Base-by-base conservation (phyloP, 2,329 filamentous ascomycete species). In the Verticillium nonalfalfae region DNA sequence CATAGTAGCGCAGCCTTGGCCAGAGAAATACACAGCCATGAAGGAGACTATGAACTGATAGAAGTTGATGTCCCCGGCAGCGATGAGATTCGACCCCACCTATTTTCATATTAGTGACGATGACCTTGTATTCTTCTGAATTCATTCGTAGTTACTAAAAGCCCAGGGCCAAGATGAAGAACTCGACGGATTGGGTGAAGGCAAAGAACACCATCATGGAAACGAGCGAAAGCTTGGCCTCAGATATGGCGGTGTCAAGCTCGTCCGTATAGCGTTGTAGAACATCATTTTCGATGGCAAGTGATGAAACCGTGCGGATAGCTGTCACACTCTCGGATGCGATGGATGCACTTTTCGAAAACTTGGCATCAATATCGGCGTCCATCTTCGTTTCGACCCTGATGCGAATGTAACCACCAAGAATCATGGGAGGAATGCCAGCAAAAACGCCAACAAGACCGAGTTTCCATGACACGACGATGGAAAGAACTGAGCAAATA, bases 301-400 rank as follows among this genome's bases (percentile, higher is more conserved):
- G 68, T 7, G 74, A 74, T 2, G 76, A 70, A 10, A 79, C 73
- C 1, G 80, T 83, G 10, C 78, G 72, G 34, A 84, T 77, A 0
- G 79, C 72, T 1, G 71, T 69, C 6, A 80, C 72, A 1, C 78
- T 74, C 59, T 83, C 81, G 21, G 75, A 74, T 0, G 80, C 80
- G 26, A 79, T 73, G 13, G 74, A 70, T 1, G 79, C 79, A 52
- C 77, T 79, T 10, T 72, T 69, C 13, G 75, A 63, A 63, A 75
- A 78, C 7, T 69, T 68, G 26, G 72, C 70, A 35, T 71, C 71
- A 1, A 73, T 75, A 26, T 26, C 66, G 7, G 69, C 62, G 55
- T 80, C 75, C 35, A 80, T 68, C n/a, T 69, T 70, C 14, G 70
- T 68, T 38, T 81, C 73, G 15, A 82, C 68, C 18, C 76, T 71